Conservation (phyloP, 2,329 filamentous ascomycete genomes). For the Sarocladium brachiariae region DNA sequence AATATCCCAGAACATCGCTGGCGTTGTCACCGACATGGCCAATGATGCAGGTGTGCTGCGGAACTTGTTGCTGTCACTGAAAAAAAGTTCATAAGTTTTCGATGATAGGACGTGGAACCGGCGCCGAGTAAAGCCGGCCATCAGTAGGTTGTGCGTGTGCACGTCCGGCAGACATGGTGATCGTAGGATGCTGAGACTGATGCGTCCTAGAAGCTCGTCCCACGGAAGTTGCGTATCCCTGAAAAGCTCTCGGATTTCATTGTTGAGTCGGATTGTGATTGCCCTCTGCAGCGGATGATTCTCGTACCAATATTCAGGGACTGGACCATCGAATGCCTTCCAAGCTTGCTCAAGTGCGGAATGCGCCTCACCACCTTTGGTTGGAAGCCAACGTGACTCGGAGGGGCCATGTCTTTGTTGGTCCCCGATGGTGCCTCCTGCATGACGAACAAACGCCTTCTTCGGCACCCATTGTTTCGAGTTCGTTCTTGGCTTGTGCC, state of each 20-base stretch:
- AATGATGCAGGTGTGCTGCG: slow-evolving; percentile 1
- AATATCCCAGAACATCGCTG: slow-evolving; percentile 9
- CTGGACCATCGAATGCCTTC: background rate
- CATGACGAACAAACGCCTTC: background rate
- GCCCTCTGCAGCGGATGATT: background rate
- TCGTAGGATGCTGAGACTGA: slow-evolving; percentile 61
- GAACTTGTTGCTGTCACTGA: slow-evolving; percentile 2
- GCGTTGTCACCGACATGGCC: background rate
- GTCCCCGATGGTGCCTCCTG: background rate
- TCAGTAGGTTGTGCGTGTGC: slow-evolving; percentile 63
- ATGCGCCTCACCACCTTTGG: background rate
- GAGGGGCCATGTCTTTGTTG: background rate
- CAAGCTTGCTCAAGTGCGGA: background rate
- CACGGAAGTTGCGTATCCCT: slow-evolving; percentile 17
- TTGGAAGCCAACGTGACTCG: background rate
- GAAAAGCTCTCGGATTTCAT: slow-evolving; percentile 22
- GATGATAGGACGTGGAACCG: background rate
- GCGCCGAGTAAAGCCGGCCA: slow-evolving; percentile 53
- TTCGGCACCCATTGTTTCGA: background rate
- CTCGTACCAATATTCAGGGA: background rate
- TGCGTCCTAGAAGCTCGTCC: slow-evolving; percentile 29
- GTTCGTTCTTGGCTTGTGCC: background rate
- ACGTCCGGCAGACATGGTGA: slow-evolving; percentile 56
- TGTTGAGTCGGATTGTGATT: slow-evolving; percentile 24
- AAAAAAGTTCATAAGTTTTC: background rate